phyloP scores from a whole-genome alignment of 2,329 filamentous ascomycete species.

The Clonostachys sp. region DNA sequence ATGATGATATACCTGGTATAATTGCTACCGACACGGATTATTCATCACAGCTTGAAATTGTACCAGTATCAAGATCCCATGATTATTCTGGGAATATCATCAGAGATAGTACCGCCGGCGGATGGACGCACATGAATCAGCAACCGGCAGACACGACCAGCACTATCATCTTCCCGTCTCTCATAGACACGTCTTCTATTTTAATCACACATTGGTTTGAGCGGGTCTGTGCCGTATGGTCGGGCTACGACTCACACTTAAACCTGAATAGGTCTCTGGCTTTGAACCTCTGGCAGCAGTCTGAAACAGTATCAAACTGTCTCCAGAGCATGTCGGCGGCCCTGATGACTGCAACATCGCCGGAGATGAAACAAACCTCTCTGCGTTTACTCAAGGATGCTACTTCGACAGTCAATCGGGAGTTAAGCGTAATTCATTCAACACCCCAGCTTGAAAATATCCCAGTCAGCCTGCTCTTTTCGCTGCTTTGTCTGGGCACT shows the following conservation, averaged over 20 bases:
- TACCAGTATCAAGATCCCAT: not conserved
- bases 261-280: slow-evolving; percentile 32
- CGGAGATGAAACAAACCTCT: slow-evolving; percentile 26
- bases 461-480: slow-evolving; percentile 26
- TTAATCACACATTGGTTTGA: slow-evolving; percentile 29
- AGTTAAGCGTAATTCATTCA: slow-evolving; percentile 15
- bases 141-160: slow-evolving; percentile 13
- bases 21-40: not conserved
- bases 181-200: too few relatives aligned
- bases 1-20: not conserved
- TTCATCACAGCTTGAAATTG: not conserved
- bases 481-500: slow-evolving; percentile 32
- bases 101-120: not conserved
- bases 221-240: slow-evolving; percentile 34
- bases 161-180: slow-evolving; percentile 15
- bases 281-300: slow-evolving; percentile 25
- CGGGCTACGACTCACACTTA: slow-evolving; percentile 28
- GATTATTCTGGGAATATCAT: not conserved
- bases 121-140: not conserved
- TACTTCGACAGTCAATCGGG: slow-evolving; percentile 24
- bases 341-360: slow-evolving; percentile 25
- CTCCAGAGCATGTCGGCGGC: slow-evolving; percentile 35
- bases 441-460: slow-evolving; percentile 11
- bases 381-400: slow-evolving; percentile 23
- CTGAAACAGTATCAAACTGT: slow-evolving; percentile 27